Percentiles rank a stretch among this genome's conserved stretches.
phyloP scores from a whole-genome alignment of 2,329 filamentous ascomycete genomes.

The Thelonectria discophora region DNA sequence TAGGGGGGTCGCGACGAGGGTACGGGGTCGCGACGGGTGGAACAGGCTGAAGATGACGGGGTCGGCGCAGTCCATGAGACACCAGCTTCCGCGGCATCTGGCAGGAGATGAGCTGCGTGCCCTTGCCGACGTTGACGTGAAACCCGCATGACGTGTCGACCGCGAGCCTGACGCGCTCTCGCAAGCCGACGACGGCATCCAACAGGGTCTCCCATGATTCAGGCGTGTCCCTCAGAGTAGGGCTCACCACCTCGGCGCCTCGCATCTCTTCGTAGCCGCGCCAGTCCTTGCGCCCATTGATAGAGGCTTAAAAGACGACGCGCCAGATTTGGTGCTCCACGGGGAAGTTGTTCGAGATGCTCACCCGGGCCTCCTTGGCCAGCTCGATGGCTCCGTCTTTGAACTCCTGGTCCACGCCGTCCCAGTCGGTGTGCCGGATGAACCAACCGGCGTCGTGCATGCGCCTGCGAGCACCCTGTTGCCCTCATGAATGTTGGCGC shows the following conservation, averaged over 20 bases:
- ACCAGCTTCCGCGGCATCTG: constrained; percentile 25
- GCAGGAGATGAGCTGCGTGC: constrained; percentile 10
- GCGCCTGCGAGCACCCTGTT: background rate
- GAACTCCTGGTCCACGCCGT: too few relatives aligned
- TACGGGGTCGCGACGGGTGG: too few relatives aligned
- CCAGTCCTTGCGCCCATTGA: background rate
- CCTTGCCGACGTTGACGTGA: constrained; percentile 33
- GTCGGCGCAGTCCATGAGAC: constrained; percentile 28
- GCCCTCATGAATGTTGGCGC: background rate
- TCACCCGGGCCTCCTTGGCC: background rate
- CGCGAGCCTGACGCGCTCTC: constrained; percentile 24
- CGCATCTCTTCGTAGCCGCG: constrained; percentile 17
- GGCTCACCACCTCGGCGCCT: constrained; percentile 29
- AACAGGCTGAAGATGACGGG: constrained; percentile 31
- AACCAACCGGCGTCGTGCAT: background rate
- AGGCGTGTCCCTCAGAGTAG: constrained; percentile 22
- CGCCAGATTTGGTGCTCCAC: constrained; percentile 28
- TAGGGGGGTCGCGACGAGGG: too few relatives aligned
- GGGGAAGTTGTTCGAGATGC: background rate
- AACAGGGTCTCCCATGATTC: constrained; percentile 30
- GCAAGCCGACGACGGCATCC: constrained; percentile 25
- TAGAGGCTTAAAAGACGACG: constrained; percentile 16
- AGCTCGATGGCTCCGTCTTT: constrained; percentile 1
- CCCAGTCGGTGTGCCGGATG: background rate
- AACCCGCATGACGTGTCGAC: constrained; percentile 23